These are phyloP conservation scores for Nemania sp. DNA, from an alignment of 2,329 filamentous ascomycete genomes.

Conservation along the genomic window DNA sequence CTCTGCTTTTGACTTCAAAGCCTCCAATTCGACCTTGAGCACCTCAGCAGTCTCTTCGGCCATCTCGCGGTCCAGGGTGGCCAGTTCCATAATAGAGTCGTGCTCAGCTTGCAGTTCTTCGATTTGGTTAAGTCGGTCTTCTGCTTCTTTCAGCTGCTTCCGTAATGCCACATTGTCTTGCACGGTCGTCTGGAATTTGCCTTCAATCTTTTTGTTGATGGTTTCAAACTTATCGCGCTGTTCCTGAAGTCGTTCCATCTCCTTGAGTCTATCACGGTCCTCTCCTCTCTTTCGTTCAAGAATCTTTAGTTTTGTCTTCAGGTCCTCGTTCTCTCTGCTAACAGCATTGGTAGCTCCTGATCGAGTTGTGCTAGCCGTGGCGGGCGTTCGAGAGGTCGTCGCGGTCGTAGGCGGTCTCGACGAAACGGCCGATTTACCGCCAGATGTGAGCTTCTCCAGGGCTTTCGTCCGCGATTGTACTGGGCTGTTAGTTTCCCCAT, in stretches of 20 bases:
- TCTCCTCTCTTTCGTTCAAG: slow-evolving; percentile 86
- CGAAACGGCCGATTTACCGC: slow-evolving; percentile 39
- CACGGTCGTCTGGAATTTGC: slow-evolving; percentile 83
- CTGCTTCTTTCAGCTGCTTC: slow-evolving; percentile 75
- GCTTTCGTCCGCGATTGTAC: slow-evolving; percentile 54
- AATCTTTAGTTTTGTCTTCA: slow-evolving; percentile 84
- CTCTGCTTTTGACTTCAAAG: slow-evolving; percentile 74
- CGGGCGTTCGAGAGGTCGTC: slow-evolving; percentile 31
- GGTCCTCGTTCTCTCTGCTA: slow-evolving; percentile 76
- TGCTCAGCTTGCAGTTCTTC: slow-evolving; percentile 80
- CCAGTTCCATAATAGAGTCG: slow-evolving; percentile 82
- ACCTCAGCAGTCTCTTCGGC: slow-evolving; percentile 90
- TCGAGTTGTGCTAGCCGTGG: slow-evolving; percentile 39
- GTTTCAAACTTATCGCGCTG: slow-evolving; percentile 78
- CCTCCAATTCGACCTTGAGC: slow-evolving; percentile 77
- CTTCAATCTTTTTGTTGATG: slow-evolving; percentile 88
- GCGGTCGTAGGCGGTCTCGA: slow-evolving; percentile 35
- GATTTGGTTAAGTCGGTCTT: slow-evolving; percentile 68
- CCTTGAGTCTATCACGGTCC: slow-evolving; percentile 82
- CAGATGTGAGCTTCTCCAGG: slow-evolving; percentile 54
- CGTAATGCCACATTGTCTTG: slow-evolving; percentile 77
- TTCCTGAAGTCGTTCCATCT: slow-evolving; percentile 72
- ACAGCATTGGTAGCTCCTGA: slow-evolving; percentile 53
- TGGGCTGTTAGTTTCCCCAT: slow-evolving; percentile 55
- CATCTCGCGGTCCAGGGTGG: slow-evolving; percentile 90